These are phyloP conservation scores for Globisporangium megalacanthum DNA, from an alignment of 352 stramenopile species.

Conservation along the genomic window DNA sequence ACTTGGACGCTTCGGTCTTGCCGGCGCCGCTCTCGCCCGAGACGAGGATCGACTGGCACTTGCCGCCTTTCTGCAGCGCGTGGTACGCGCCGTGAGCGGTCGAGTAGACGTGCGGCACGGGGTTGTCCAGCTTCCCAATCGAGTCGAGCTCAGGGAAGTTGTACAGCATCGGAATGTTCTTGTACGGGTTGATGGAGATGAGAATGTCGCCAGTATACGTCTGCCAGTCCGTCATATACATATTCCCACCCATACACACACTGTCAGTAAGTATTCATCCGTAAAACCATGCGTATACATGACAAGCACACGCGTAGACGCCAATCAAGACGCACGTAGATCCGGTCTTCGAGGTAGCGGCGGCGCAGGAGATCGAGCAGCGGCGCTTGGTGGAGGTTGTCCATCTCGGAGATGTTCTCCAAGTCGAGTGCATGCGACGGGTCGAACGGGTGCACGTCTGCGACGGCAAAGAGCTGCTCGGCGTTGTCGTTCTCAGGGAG, in stretches of 20 bases:
- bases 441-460: conserved; percentile 89
- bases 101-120: conserved; percentile 82
- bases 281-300: neutral
- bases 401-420: conserved; percentile 91
- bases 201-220: conserved; percentile 94
- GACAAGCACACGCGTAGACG: neutral
- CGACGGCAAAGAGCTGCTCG: conserved; percentile 75
- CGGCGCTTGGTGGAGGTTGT: conserved; percentile 90
- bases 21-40: conserved; percentile 83
- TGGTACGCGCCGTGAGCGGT: conserved; percentile 81
- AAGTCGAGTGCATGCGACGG: conserved; percentile 85
- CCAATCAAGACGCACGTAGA: conserved; percentile 73
- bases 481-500: conserved; percentile 67
- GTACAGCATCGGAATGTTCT: conserved; percentile 91
- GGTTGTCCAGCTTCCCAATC: conserved; percentile 83
- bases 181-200: conserved; percentile 97
- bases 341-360: conserved; percentile 88
- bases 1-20: conserved; percentile 89
- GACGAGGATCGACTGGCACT: conserved; percentile 85
- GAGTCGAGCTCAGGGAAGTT: conserved; percentile 88
- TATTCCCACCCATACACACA: neutral
- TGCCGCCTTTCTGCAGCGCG: conserved; percentile 65
- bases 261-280: neutral
- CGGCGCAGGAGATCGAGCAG: conserved; percentile 85
- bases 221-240: conserved; percentile 15